Base-by-base conservation (phyloP, 192 early-diverging fungal species). In the Entomortierella parvispora region DNA sequence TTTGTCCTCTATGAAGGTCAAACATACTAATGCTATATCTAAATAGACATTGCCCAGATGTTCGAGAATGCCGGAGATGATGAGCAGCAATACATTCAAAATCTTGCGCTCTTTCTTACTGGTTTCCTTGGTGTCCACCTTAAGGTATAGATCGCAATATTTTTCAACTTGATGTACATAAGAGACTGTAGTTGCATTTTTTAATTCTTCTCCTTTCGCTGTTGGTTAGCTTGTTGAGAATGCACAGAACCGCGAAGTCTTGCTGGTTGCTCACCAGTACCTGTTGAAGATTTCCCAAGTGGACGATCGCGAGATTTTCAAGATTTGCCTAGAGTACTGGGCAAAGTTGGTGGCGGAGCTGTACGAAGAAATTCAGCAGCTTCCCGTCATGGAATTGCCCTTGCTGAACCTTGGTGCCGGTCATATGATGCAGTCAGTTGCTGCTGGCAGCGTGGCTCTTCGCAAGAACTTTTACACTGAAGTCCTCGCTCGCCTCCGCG, bases 311-410 rank as follows among this genome's bases (percentile, higher is more conserved):
- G 98, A 99, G 77, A 86, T 99, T 47, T 99, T 99, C 88, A 99
- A 99, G 84, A 92, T 95, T 40, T 96, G 95, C 69, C 83, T 99
- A 50, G 98, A 99, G 78, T 99, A 99, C 81, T 99, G 97, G 96
- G 88, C 90, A 43, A 92, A 94, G 57, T 83, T 99, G 76, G 96
- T 93, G 20, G 87, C 86, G 8, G 95, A 95, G 65, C 82, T 99
- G 28, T 98, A 95, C 80, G 96, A 97, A 60, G 96, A 98, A 68
- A 84, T 87, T 10, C 88, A 87, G 55, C 70, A 82, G 17, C 63
- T 90, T 20, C 87, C 89, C 25, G 77, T 68, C 45, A 77, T 80
- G 58, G 83, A 72, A 67, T 82, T 80, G 29, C 81, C 83, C 22
- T 64, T 94, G 18, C 75, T 94, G 57, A 92, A 92, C 72, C 81